Percentiles rank a stretch among this genome's conserved stretches.
Conservation (phyloP, 495 filamentous ascomycete genomes). For the Aspergillus affinis region DNA sequence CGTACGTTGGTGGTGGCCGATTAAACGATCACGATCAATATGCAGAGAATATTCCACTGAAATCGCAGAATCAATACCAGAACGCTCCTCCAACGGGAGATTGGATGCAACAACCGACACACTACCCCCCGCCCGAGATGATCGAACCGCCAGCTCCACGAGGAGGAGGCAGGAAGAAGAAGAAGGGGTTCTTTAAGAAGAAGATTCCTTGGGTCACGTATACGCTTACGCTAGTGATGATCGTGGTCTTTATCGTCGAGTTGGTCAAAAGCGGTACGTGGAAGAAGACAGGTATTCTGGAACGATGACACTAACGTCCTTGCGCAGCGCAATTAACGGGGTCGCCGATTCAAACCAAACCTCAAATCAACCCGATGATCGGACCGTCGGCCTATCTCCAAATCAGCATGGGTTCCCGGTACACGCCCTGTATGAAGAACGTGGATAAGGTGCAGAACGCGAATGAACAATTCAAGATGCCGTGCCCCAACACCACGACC, state of each 20-base stretch:
- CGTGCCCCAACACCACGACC: constrained; percentile 74
- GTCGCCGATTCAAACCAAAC: constrained; percentile 81
- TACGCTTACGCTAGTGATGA: constrained; percentile 71
- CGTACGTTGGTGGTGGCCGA: constrained; percentile 34
- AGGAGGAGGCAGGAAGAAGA: constrained; percentile 32
- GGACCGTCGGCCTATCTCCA: constrained; percentile 86
- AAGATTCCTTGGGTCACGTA: constrained; percentile 82
- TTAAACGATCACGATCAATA: constrained; percentile 44
- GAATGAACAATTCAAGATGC: constrained; percentile 55
- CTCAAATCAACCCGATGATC: constrained; percentile 93
- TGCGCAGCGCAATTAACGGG: constrained; percentile 40
- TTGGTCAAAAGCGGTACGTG: constrained; percentile 74
- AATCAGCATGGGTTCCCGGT: constrained; percentile 96
- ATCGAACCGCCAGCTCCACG: constrained; percentile 23
- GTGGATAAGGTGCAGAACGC: constrained; percentile 62
- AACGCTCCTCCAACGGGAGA: constrained; percentile 29
- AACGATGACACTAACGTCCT: constrained; percentile 14
- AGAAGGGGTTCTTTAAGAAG: constrained; percentile 54
- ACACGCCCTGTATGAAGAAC: constrained; percentile 91
- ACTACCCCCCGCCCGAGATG: constrained; percentile 35
- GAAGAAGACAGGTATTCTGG: neutral
- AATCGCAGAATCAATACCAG: constrained; percentile 32
- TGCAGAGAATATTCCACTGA: constrained; percentile 53
- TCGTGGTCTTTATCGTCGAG: constrained; percentile 88
- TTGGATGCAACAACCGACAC: constrained; percentile 46